Evolutionary conservation across 2,329 filamentous ascomycete genomes (phyloP), one percentile per base, ranked within the genome.

Genomic region (Teratosphaeria epicoccoides): DNA sequence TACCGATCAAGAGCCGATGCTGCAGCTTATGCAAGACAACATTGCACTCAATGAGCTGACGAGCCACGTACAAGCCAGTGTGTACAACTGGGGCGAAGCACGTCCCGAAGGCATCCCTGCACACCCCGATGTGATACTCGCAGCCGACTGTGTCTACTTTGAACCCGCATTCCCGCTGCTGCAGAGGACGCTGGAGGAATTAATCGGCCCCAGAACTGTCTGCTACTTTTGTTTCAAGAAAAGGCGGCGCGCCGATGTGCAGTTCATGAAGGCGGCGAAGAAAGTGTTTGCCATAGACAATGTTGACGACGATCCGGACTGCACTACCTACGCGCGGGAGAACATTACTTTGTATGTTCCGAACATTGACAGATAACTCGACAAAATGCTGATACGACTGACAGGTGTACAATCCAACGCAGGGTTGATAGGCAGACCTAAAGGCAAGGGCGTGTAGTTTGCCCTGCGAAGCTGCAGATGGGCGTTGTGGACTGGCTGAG

Each of bases 181-280:
- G 46, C 78, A 93, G 64, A 73, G 82, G 57, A 97, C 91, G 5
- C 72, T 97, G 58, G 74, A 79, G 53, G 82, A 87, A 56, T 75
- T 96, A 46, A 75, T 95, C 57, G 78, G 80, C 14, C 77, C 76
- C 3, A 66, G 75, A 9, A 81, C 80, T 0, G 68, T 89, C 43
- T 89, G 84, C 67, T 84, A 85, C 22, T 97, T 98, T 71, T 95
- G 91, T 73, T 96, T 94, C 76, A 97, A 95, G 76, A 91, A 88
- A 72, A 78, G 93, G 59, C 81, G 93, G 64, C 79, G 88, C 54
- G 93, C 76, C 5, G 76, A 79, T 59, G 60, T 77, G 63, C 69
- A 72, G 24, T 79, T 78, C 53, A 70, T 79, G 62, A 78, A 76
- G 63, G 66, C 68, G 6, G 69, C 71, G 14, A 72, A 66, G 59